Evolutionary conservation across 192 early-diverging fungal species (phyloP), one percentile per base, ranked within the genome.

Genomic region (Coemansia guatemalensis): DNA sequence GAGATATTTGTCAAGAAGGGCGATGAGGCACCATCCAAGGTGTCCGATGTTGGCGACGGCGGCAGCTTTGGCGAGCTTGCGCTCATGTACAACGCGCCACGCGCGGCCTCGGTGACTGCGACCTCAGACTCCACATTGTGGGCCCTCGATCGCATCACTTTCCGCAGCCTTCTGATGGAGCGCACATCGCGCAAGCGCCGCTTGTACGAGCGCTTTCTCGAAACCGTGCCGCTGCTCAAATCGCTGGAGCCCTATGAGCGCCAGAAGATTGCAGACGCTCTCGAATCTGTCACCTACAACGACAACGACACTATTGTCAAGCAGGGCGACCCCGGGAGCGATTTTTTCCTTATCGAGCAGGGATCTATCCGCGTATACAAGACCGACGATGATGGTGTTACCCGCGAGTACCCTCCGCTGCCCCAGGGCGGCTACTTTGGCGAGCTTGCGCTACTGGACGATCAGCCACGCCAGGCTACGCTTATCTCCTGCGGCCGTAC

Each of bases 61-160:
- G 95, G 93, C 51, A 90, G 88, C 71, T 99, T 99, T 90, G 97
- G 97, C 59, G 95, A 99, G 81, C 85, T 99, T 53, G 97, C 97
- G 39, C 85, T 99, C 11, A 99, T 99, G 97, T 99, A 99, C 81
- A 98, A 98, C 68, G 95, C 95, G 9, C 97, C 97, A 14, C 88
- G 97, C 39, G 97, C 97, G 1, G 97, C 97, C 24, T 97, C 95
- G 0, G 90, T 99, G n/a, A 82, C 84, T 5, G 90, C 94, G 1
- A 97, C 94, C 0, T 85, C 87, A 6, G 87, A 92, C 49, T 81
- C 88, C 18, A 89, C 93, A 23, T 83, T 99, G 56, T 99, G 97
- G 97, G 97, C 97, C 3, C 71, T 99, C 41, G 97, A 99, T 78
- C 91, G 97, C 56, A 90, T 99, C 33, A 97, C 97, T 0, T 99